phyloP scores from a whole-genome alignment of 352 stramenopile genomes.

The Pythium guiyangense region DNA sequence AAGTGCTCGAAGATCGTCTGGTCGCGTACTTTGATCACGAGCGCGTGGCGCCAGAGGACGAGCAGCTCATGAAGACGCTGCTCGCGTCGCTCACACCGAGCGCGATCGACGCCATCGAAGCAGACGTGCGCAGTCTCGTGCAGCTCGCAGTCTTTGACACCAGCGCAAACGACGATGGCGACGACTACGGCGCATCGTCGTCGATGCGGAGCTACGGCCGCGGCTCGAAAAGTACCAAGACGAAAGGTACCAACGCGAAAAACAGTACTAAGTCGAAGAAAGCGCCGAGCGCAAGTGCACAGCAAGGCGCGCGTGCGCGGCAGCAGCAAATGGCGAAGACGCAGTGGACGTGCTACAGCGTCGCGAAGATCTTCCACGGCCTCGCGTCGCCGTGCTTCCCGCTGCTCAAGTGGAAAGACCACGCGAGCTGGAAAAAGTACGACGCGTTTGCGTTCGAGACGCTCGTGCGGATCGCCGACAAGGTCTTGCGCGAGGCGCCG shows the following conservation, averaged over 20 bases:
- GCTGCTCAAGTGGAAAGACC: constrained; percentile 51
- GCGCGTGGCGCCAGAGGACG: constrained; percentile 19
- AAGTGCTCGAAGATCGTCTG: constrained; percentile 40
- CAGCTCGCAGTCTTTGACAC: constrained; percentile 14
- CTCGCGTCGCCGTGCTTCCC: constrained; percentile 62
- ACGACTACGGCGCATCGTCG: background rate
- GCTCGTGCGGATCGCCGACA: constrained; percentile 56
- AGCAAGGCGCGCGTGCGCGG: background rate
- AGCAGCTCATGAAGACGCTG: constrained; percentile 31
- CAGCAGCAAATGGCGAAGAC: constrained; percentile 11
- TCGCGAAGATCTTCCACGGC: constrained; percentile 77
- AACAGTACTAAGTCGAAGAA: background rate
- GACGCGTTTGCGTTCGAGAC: constrained; percentile 64
- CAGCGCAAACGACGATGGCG: constrained; percentile 11
- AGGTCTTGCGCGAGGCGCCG: constrained; percentile 31
- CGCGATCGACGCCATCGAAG: constrained; percentile 51
- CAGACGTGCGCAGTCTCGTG: constrained; percentile 37
- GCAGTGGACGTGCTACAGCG: constrained; percentile 58
- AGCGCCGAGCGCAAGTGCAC: background rate
- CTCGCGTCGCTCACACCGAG: constrained; percentile 44
- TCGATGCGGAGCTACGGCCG: background rate
- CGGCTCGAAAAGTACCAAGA: background rate
- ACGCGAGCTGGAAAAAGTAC: constrained; percentile 66
- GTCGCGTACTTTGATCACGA: constrained; percentile 67
- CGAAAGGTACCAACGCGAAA: constrained; percentile 1